phyloP scores from a whole-genome alignment of 768 basidiomycete species.

The Amanita subjunquillea region DNA sequence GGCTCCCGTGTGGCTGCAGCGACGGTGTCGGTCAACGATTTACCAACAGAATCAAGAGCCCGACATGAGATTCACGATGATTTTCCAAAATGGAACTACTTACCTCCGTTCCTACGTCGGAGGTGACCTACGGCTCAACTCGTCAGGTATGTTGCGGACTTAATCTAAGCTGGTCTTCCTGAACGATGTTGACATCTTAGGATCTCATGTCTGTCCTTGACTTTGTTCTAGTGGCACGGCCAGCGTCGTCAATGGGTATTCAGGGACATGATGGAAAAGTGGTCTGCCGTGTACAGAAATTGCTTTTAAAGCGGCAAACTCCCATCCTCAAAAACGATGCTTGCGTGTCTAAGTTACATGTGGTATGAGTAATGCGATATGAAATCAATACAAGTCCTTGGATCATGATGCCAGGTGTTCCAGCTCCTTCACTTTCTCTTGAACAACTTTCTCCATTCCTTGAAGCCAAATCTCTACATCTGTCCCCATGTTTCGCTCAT shows the following conservation, averaged over 20 bases:
- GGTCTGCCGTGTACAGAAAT: not conserved
- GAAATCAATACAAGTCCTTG: not conserved
- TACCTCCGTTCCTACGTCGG: not conserved
- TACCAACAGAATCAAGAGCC: not conserved
- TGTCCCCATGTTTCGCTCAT: conserved; percentile 15
- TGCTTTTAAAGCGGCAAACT: not conserved
- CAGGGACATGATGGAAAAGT: not conserved
- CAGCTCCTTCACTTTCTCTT: conserved; percentile 42
- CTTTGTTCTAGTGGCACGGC: too few relatives aligned
- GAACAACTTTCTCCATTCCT: conserved; percentile 74
- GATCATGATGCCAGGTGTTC: conserved; percentile 24
- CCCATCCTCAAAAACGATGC: not conserved
- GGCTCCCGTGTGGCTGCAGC: not conserved
- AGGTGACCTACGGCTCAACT: not conserved
- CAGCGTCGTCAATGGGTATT: too few relatives aligned
- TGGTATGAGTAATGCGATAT: not conserved
- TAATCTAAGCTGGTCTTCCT: not conserved
- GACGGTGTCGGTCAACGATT: not conserved
- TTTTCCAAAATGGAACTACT: not conserved
- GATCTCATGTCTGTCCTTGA: not conserved
- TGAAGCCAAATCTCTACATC: conserved; percentile 69
- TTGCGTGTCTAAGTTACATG: not conserved
- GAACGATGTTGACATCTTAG: not conserved
- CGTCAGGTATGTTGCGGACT: not conserved
- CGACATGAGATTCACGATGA: not conserved